Base-by-base conservation (phyloP, 2,329 filamentous ascomycete species). In the Colletotrichum chlorophyti region DNA sequence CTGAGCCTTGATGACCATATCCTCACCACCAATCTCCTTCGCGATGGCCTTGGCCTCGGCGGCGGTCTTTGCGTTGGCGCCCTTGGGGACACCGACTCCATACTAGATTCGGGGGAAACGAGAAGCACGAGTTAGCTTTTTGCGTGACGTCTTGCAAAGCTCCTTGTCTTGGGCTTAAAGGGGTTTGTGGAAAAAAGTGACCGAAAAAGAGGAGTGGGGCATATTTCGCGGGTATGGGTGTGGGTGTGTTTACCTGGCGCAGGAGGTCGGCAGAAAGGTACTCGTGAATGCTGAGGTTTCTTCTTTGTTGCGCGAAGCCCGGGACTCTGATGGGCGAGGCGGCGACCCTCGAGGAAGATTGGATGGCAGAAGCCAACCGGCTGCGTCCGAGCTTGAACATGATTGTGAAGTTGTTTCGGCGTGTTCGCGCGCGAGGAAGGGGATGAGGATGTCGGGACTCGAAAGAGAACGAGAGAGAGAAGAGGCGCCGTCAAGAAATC, bases 1-100 rank as follows among this genome's bases (percentile, higher is more conserved):
- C 83, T 99, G 95, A 63, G 95, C 95, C 87, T 99, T 99, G 86
- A 99, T 98, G 69, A 99, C 95, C 87, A 97, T 94, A 77, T 99
- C 95, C 74, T 96, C 94, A 70, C 85, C 90, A 82, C 92, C 91
- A 72, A 99, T 95, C 66, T 88, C 82, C 81, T 94, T 93, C 58
- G 95, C 95, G 71, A 98, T 86, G 69, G 86, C 83, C 85, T 97
- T 94, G 66, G 95, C 95, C 83, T 98, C 95, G 70, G 89, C 86
- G 43, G 90, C 86, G 63, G 82, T 89, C 76, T 87, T 88, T 68
- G 95, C 95, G 70, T 96, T 93, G 73, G 89, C 83, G 67, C 95
- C 95, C 76, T 93, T 90, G 68, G 95, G 95, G 40, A 97, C 91
- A 68, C 92, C 91, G 70, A 99, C 87, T 75, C 93, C 94, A 85